A percentile compares a stretch with the other conserved stretches of the same genome.
phyloP scores from a whole-genome alignment of 257 asterid genomes.

The Solanum megistacrolobum region DNA sequence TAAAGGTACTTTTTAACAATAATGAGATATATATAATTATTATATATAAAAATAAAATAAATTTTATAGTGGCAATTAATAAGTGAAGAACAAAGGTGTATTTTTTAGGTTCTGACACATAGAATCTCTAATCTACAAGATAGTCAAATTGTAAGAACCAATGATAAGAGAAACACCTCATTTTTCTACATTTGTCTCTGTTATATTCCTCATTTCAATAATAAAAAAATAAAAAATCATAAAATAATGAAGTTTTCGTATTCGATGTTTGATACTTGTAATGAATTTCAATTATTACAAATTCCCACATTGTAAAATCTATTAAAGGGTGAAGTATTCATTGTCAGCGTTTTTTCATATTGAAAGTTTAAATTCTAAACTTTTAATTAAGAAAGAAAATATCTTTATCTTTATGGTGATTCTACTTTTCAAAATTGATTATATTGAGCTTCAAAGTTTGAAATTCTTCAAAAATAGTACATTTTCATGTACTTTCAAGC shows the following conservation, averaged over 20 bases:
- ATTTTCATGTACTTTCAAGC: neutral
- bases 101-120: neutral
- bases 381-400: neutral
- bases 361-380: neutral
- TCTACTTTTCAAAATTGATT: neutral
- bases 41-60: neutral
- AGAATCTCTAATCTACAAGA: neutral
- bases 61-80: neutral
- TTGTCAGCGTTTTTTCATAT: neutral
- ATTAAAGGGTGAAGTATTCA: neutral
- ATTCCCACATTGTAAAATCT: too few species aligned
- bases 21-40: neutral
- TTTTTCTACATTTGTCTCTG: neutral
- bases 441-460: neutral
- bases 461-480: neutral
- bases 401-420: neutral
- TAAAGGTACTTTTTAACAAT: neutral
- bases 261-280: too few species aligned
- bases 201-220: neutral
- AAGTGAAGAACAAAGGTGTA: neutral
- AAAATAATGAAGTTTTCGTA: too few species aligned
- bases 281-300: too few species aligned
- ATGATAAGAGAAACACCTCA: neutral
- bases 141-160: neutral
- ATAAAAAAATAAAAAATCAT: neutral